These are phyloP conservation scores for Colletotrichum sp. DNA, from an alignment of 2,329 filamentous ascomycete genomes.

Conservation along the genomic window DNA sequence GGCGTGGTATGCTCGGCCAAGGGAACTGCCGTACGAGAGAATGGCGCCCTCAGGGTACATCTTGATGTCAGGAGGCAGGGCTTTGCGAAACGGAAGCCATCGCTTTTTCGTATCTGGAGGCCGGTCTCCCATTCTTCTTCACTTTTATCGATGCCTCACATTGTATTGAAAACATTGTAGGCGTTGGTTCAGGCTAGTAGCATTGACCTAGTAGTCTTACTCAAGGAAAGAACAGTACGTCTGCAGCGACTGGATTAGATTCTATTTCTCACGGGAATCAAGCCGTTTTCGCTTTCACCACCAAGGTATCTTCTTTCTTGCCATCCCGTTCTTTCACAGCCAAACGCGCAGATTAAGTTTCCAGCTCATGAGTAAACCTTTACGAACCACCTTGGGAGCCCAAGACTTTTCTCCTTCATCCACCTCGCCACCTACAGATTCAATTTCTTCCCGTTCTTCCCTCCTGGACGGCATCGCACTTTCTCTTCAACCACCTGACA, in stretches of 20 bases:
- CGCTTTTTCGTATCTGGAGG: neutral
- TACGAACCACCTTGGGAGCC: neutral
- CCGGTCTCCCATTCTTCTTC: accelerated
- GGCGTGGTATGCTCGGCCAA: neutral
- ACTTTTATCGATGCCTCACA: neutral
- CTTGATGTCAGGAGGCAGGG: too few relatives aligned
- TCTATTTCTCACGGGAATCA: accelerated
- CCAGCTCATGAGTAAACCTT: neutral
- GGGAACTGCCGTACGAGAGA: neutral
- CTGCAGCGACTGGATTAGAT: neutral
- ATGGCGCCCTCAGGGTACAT: too few relatives aligned
- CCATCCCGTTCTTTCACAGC: neutral
- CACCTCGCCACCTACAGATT: neutral
- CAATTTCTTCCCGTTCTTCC: neutral
- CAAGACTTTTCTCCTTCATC: neutral
- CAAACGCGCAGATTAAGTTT: neutral
- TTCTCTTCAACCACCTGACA: neutral
- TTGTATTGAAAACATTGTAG: neutral
- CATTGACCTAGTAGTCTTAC: too few relatives aligned
- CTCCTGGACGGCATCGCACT: neutral
- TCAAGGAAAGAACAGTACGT: too few relatives aligned
- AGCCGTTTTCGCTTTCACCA: neutral
- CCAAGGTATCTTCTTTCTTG: neutral
- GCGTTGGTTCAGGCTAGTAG: neutral
- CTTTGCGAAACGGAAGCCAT: neutral